Evolutionary conservation across 768 basidiomycete species (phyloP).

Genomic region (Amanita pallidorosea): DNA sequence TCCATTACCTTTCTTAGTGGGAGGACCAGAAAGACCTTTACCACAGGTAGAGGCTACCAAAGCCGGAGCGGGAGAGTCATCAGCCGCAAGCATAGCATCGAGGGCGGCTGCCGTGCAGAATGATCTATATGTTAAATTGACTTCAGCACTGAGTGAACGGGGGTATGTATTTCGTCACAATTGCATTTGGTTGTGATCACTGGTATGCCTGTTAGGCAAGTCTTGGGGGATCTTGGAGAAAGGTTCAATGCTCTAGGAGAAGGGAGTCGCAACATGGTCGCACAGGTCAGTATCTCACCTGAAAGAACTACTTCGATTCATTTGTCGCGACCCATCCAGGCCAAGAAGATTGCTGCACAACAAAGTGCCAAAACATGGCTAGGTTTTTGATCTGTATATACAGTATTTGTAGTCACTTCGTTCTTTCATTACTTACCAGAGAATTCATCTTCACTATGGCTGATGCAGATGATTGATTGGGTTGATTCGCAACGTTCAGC

Average conservation of each 20-base stretch:
- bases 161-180: slow-evolving; percentile 32
- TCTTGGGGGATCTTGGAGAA: slow-evolving; percentile 50
- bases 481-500: no score
- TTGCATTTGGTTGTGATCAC: background rate
- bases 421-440: no score
- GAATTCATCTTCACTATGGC: no score
- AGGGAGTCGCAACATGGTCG: slow-evolving; percentile 55
- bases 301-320: background rate
- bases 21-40: slow-evolving; percentile 52
- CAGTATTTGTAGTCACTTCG: no score
- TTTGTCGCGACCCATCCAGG: slow-evolving; percentile 22
- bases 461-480: no score
- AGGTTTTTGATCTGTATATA: slow-evolving; percentile 23
- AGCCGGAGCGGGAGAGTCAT: background rate
- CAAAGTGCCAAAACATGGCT: slow-evolving; percentile 62
- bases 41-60: slow-evolving; percentile 19
- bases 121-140: slow-evolving; percentile 33
- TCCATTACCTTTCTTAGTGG: slow-evolving; percentile 31
- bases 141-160: slow-evolving; percentile 50
- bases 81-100: slow-evolving; percentile 19
- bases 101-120: slow-evolving; percentile 24
- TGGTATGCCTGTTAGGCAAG: slow-evolving; percentile 30
- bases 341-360: slow-evolving; percentile 51
- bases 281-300: slow-evolving; percentile 32
- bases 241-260: slow-evolving; percentile 54